These are phyloP conservation scores for Puccinia brachypodii DNA, from an alignment of 1,284 basidiomycete species.

Conservation along the genomic window DNA sequence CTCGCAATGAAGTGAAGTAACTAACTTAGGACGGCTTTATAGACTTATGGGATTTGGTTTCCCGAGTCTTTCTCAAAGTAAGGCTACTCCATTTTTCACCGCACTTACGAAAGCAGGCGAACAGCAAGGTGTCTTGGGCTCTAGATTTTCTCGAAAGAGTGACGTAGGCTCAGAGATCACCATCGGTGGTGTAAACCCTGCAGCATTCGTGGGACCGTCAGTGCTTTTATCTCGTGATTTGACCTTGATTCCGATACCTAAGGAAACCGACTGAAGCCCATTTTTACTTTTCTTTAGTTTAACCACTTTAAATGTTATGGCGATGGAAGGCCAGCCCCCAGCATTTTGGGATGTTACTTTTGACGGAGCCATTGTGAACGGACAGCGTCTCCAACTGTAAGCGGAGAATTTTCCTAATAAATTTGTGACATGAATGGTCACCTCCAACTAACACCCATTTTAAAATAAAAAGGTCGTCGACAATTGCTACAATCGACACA, in stretches of 20 bases:
- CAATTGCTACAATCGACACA: slow-evolving; percentile 36
- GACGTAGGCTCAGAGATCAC: slow-evolving; percentile 29
- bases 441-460: not conserved
- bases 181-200: slow-evolving; percentile 24
- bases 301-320: slow-evolving; percentile 36
- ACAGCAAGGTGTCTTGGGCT: slow-evolving; percentile 22
- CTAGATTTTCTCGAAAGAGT: slow-evolving; percentile 31
- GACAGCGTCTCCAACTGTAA: not conserved
- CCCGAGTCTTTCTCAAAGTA: slow-evolving; percentile 37
- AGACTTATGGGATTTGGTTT: slow-evolving; percentile 43
- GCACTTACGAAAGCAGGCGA: slow-evolving; percentile 11
- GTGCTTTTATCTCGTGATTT: not conserved
- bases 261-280: not conserved
- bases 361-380: slow-evolving; percentile 31
- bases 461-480: not conserved
- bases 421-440: not conserved
- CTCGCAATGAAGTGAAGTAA: not conserved
- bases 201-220: slow-evolving; percentile 27
- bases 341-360: slow-evolving; percentile 37
- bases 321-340: slow-evolving; percentile 31
- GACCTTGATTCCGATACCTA: too few relatives aligned
- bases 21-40: not conserved
- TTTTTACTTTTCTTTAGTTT: slow-evolving; percentile 10
- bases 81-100: slow-evolving; percentile 27
- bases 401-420: not conserved